Conservation (phyloP, 2,329 filamentous ascomycete genomes). For the Herpotrichia juniperi region DNA sequence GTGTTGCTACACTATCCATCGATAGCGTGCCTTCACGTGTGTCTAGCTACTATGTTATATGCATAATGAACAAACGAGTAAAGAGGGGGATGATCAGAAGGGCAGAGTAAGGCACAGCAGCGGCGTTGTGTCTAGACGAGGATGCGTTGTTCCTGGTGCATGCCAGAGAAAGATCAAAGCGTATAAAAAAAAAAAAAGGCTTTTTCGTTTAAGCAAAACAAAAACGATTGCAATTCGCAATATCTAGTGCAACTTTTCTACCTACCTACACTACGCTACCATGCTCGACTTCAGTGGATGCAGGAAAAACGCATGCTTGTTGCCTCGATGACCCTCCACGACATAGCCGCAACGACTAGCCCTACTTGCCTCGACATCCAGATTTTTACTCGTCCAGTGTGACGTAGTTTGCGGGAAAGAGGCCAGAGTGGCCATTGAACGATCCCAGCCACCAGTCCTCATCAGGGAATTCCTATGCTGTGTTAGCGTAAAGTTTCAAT, state of each 20-base stretch:
- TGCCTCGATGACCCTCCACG: neutral
- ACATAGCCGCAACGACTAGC: neutral
- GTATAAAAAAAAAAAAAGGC: neutral
- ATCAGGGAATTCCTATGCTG: constrained; percentile 83
- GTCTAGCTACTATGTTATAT: too few relatives aligned
- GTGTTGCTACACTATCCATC: too few relatives aligned
- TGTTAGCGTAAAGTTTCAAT: constrained; percentile 29
- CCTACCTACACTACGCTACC: neutral
- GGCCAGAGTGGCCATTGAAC: constrained; percentile 76
- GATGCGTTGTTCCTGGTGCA: too few relatives aligned
- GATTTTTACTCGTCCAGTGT: constrained; percentile 50
- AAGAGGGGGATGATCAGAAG: too few relatives aligned
- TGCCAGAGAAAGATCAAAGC: too few relatives aligned
- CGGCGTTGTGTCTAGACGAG: too few relatives aligned
- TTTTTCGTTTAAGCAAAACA: neutral
- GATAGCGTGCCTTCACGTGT: too few relatives aligned
- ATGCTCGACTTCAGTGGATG: neutral
- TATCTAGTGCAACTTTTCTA: neutral
- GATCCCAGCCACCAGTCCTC: constrained; percentile 99
- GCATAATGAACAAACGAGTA: too few relatives aligned
- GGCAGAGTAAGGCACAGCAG: too few relatives aligned
- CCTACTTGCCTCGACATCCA: neutral
- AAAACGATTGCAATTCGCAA: neutral
- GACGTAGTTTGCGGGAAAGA: constrained; percentile 71
- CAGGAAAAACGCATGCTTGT: neutral